A percentile compares a stretch with the other conserved stretches of the same genome.
phyloP scores from a whole-genome alignment of 345 rosid species.

The Iberis pinnata region DNA sequence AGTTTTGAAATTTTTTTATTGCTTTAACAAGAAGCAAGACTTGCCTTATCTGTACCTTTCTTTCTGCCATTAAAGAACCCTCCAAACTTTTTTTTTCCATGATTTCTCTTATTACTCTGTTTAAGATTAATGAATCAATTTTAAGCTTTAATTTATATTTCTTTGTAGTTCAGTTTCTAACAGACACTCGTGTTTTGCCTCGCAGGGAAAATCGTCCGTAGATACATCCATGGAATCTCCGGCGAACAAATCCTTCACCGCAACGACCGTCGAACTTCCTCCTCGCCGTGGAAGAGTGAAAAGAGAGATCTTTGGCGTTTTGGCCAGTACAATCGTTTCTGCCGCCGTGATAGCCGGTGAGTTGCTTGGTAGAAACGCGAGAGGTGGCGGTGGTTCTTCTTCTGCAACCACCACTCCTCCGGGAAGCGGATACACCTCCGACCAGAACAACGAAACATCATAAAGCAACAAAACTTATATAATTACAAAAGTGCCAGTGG shows the following conservation, averaged over 20 bases:
- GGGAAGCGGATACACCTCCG: slow-evolving; percentile 24
- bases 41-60: slow-evolving; percentile 27
- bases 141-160: background rate
- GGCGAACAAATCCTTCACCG: slow-evolving; percentile 9
- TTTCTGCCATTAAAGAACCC: slow-evolving; percentile 13
- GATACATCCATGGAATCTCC: slow-evolving; percentile 25
- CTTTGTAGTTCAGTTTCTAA: background rate
- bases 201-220: too few relatives aligned
- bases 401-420: slow-evolving; percentile 24
- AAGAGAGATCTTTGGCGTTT: slow-evolving; percentile 26
- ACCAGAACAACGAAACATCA: slow-evolving; percentile 15
- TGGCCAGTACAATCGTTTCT: slow-evolving; percentile 21
- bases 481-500: slow-evolving; percentile 21
- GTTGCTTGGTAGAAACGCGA: slow-evolving; percentile 5
- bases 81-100: too few relatives aligned
- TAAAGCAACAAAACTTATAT: too few relatives aligned
- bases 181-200: background rate
- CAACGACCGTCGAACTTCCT: slow-evolving; percentile 11
- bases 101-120: too few relatives aligned
- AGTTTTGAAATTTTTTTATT: background rate
- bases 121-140: too few relatives aligned
- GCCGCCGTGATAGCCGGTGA: slow-evolving; percentile 20
- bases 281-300: slow-evolving; percentile 31
- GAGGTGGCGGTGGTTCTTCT: slow-evolving; percentile 18
- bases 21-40: slow-evolving; percentile 26